phyloP scores from a whole-genome alignment of 768 basidiomycete genomes.

The Auriscalpium vulgare region DNA sequence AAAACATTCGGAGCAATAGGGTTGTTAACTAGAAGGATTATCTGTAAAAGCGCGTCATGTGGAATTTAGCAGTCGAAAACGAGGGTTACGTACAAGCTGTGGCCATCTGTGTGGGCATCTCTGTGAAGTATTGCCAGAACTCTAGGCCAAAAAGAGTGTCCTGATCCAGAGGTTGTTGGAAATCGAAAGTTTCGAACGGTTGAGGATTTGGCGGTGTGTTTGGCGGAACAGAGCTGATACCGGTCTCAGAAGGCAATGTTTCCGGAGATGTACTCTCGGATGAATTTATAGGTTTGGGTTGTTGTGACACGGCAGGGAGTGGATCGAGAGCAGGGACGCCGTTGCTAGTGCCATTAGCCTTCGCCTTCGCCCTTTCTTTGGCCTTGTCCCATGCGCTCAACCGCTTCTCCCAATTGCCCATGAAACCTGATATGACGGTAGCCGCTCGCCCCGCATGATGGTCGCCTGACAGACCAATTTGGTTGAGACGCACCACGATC shows the following conservation, averaged over 20 bases:
- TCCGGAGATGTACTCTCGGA: neutral
- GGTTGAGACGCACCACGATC: constrained; percentile 3
- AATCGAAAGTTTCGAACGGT: constrained; percentile 1
- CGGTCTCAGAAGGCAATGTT: neutral
- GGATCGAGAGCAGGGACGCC: neutral
- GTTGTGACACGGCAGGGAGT: neutral
- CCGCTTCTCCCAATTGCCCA: constrained; percentile 9
- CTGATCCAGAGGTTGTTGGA: constrained; percentile 4
- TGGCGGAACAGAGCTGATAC: neutral
- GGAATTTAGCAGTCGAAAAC: neutral
- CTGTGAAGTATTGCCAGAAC: constrained; percentile 11
- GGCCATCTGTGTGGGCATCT: neutral
- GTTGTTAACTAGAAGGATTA: too few relatives aligned
- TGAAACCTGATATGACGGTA: constrained; percentile 5
- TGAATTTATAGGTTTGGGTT: neutral
- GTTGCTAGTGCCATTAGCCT: neutral
- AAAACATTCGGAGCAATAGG: too few relatives aligned
- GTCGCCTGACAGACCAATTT: constrained; percentile 6
- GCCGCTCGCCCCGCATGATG: constrained; percentile 13
- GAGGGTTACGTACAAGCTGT: neutral
- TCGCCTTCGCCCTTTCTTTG: neutral
- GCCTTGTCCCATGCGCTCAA: neutral
- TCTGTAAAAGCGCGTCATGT: too few relatives aligned
- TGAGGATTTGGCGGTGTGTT: neutral
- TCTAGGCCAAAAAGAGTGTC: constrained; percentile 4